These are phyloP conservation scores for Penicillium sp. DNA, from an alignment of 2,329 filamentous ascomycete species.

Conservation along the genomic window DNA sequence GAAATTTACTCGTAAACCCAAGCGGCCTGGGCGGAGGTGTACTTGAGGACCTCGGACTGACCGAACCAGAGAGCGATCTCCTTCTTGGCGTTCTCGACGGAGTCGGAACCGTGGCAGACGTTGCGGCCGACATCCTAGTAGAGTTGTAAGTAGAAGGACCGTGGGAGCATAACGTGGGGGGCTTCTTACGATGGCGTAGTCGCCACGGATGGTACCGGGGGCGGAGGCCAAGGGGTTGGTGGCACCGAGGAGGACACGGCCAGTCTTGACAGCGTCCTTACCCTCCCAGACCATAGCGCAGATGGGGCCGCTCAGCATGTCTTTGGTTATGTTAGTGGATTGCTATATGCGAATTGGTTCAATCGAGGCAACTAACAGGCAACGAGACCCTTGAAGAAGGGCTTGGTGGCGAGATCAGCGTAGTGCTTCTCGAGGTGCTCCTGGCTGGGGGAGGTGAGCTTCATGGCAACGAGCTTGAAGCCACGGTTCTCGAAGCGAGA, in stretches of 20 bases:
- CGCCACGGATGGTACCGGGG: slow-evolving; percentile 97
- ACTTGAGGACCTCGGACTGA: slow-evolving; percentile 76
- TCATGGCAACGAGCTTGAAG: slow-evolving; percentile 98
- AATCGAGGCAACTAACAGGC: slow-evolving; percentile 61
- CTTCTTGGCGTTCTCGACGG: slow-evolving; percentile 98
- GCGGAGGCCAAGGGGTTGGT: slow-evolving; percentile 95
- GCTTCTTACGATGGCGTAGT: slow-evolving; percentile 67
- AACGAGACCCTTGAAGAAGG: slow-evolving; percentile 94
- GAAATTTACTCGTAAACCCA: slow-evolving; percentile 84
- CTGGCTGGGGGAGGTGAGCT: slow-evolving; percentile 83
- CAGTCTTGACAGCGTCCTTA: slow-evolving; percentile 97
- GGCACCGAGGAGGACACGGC: slow-evolving; percentile 90
- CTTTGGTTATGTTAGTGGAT: slow-evolving; percentile 46
- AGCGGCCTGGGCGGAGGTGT: slow-evolving; percentile 78
- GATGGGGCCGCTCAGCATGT: slow-evolving; percentile 97
- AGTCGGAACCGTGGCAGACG: slow-evolving; percentile 99
- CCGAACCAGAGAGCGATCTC: slow-evolving; percentile 99
- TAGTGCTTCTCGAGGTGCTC: slow-evolving; percentile 99
- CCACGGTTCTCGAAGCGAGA: slow-evolving; percentile 95
- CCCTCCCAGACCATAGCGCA: slow-evolving; percentile 99
- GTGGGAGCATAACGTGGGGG: background rate
- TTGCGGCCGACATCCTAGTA: slow-evolving; percentile 79
- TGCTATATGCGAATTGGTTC: background rate
- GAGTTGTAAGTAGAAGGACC: slow-evolving; percentile 13
- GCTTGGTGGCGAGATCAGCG: slow-evolving; percentile 83